A percentile compares a stretch with the other conserved stretches of the same genome.
These are phyloP conservation scores for Gilbertella persicaria DNA, from an alignment of 371 early-diverging fungal genomes.

Conservation along the genomic window DNA sequence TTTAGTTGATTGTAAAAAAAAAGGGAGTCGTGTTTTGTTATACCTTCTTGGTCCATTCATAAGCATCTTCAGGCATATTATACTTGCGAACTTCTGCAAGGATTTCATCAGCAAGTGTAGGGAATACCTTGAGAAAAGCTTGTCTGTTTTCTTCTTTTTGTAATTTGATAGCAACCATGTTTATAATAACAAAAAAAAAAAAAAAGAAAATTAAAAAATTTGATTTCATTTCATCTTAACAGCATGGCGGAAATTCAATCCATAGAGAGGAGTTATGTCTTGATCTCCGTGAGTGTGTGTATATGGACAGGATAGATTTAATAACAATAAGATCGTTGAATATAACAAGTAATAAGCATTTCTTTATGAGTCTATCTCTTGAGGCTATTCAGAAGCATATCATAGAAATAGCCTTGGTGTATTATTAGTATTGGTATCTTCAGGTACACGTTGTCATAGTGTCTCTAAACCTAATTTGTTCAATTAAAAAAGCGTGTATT, in stretches of 20 bases:
- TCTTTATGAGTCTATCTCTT: too few relatives aligned
- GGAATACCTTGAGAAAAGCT: conserved; percentile 62
- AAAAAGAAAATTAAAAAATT: conserved; percentile 3
- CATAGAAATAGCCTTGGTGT: conserved; percentile 96
- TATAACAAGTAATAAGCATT: too few relatives aligned
- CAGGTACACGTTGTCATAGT: conserved; percentile 88
- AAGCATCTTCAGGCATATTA: conserved; percentile 75
- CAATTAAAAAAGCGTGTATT: too few relatives aligned
- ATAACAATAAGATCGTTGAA: too few relatives aligned
- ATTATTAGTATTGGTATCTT: too few relatives aligned
- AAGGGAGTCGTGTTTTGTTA: too few relatives aligned
- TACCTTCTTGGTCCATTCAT: conserved; percentile 68
- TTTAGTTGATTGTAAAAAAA: neutral
- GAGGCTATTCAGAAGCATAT: too few relatives aligned
- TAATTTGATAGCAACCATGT: conserved; percentile 49
- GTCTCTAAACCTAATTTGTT: conserved; percentile 91
- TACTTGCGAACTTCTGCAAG: conserved; percentile 64
- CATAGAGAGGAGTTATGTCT: conserved; percentile 98
- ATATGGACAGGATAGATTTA: too few relatives aligned
- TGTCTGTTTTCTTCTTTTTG: conserved; percentile 58
- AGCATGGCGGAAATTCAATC: conserved; percentile 68
- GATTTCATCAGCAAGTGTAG: conserved; percentile 61
- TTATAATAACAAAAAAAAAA: neutral
- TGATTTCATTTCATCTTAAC: too few relatives aligned
- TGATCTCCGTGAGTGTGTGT: too few relatives aligned